Conservation (phyloP, 768 basidiomycete species). For the Kwoniella shandongensis region DNA sequence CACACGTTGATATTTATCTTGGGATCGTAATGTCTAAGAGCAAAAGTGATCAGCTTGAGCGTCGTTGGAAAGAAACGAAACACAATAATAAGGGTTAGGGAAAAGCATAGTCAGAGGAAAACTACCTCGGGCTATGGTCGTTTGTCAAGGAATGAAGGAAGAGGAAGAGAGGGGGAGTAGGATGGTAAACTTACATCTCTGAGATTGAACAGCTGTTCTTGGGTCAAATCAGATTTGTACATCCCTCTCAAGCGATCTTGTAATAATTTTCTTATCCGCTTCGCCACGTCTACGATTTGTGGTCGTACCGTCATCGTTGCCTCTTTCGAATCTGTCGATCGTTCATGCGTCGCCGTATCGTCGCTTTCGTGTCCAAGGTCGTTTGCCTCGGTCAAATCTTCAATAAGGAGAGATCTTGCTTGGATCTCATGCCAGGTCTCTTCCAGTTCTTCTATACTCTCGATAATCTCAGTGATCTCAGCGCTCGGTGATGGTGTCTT, state of each 20-base stretch:
- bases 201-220: slow-evolving; percentile 12
- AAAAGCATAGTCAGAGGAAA: background rate
- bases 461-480: background rate
- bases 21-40: background rate
- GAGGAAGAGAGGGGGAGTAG: background rate
- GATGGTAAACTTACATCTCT: slow-evolving; percentile 15
- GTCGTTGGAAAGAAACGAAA: background rate
- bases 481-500: too few species aligned
- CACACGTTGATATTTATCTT: slow-evolving; percentile 11
- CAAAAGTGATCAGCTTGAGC: background rate
- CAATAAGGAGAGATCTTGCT: background rate
- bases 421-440: background rate
- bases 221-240: slow-evolving; percentile 5
- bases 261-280: slow-evolving; percentile 1
- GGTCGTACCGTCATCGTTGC: slow-evolving; percentile 2
- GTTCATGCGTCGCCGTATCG: too few species aligned
- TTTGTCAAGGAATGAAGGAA: too few species aligned
- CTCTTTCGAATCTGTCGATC: too few species aligned
- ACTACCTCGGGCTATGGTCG: too few species aligned
- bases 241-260: background rate
- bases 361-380: background rate
- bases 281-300: background rate
- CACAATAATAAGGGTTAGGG: background rate
- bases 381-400: too few species aligned
- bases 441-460: slow-evolving; percentile 3